A percentile compares a stretch with the other conserved stretches of the same genome.
phyloP scores from a whole-genome alignment of 1,139 yeast species.

The Nadsonia starkeyi-henricii region DNA sequence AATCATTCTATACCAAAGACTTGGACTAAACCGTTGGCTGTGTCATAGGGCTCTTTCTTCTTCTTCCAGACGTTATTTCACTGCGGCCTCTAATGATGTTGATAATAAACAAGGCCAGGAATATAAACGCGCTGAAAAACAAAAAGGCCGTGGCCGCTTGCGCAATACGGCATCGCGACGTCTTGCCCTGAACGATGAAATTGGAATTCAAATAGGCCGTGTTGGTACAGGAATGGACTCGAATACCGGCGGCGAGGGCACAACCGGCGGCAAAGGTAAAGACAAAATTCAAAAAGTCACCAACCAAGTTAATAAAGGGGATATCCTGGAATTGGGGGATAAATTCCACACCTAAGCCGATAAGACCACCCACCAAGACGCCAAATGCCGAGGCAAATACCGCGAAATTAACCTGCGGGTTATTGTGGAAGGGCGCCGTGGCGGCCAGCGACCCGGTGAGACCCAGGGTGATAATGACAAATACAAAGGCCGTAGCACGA shows the following conservation, averaged over 20 bases:
- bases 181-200: constrained; percentile 58
- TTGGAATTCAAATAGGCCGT: constrained; percentile 46
- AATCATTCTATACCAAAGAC: too few species aligned
- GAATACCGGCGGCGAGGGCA: constrained; percentile 81
- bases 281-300: constrained; percentile 80
- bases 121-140: constrained; percentile 69
- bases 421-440: constrained; percentile 23
- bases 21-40: too few species aligned
- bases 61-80: too few species aligned
- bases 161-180: constrained; percentile 85
- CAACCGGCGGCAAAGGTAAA: constrained; percentile 92
- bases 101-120: constrained; percentile 54
- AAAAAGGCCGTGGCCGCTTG: constrained; percentile 87
- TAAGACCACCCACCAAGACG: constrained; percentile 62
- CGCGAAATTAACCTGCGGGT: constrained; percentile 78
- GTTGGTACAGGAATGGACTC: constrained; percentile 77
- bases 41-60: too few species aligned
- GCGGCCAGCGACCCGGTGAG: constrained; percentile 80
- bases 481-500: constrained; percentile 59
- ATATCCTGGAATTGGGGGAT: constrained; percentile 40
- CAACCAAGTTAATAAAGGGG: constrained; percentile 59
- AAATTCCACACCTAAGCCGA: constrained; percentile 53
- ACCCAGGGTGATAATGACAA: constrained; percentile 69
- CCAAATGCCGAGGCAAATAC: constrained; percentile 81
- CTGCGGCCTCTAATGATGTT: constrained; percentile 28